phyloP scores from a whole-genome alignment of 352 stramenopile species.

The Globisporangium mamillatum region DNA sequence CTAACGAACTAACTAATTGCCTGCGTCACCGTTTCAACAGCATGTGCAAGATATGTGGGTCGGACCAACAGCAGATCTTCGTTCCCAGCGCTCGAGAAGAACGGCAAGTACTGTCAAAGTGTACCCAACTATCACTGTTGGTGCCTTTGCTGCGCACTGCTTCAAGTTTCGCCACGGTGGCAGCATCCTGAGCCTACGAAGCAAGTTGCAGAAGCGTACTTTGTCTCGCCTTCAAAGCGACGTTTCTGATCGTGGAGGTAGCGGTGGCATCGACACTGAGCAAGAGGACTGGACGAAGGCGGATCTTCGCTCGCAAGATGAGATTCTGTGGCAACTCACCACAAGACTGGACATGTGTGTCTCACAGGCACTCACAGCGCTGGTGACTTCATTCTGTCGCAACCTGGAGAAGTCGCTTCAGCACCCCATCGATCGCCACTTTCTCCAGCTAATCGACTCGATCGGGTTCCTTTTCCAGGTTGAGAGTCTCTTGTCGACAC shows the following conservation, averaged over 20 bases:
- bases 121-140: constrained; percentile 73
- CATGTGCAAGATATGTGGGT: constrained; percentile 87
- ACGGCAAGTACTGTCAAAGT: constrained; percentile 58
- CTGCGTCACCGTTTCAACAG: constrained; percentile 15
- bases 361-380: constrained; percentile 69
- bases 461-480: constrained; percentile 86
- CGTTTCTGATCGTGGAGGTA: constrained; percentile 25
- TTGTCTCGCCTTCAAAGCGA: constrained; percentile 51
- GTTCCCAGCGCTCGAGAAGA: constrained; percentile 59
- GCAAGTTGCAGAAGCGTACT: constrained; percentile 51
- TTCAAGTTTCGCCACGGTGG: constrained; percentile 79
- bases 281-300: constrained; percentile 57
- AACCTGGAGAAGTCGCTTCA: constrained; percentile 69
- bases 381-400: constrained; percentile 73
- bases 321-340: constrained; percentile 75
- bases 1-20: not conserved
- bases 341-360: constrained; percentile 79
- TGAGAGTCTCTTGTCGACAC: constrained; percentile 92
- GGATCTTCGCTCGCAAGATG: constrained; percentile 44
- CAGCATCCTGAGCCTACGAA: constrained; percentile 69
- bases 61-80: constrained; percentile 57
- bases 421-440: constrained; percentile 48
- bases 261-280: constrained; percentile 13
- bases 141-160: constrained; percentile 76
- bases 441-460: constrained; percentile 58